Conservation (phyloP, 352 stramenopile genomes). For the Plasmopara halstedii region DNA sequence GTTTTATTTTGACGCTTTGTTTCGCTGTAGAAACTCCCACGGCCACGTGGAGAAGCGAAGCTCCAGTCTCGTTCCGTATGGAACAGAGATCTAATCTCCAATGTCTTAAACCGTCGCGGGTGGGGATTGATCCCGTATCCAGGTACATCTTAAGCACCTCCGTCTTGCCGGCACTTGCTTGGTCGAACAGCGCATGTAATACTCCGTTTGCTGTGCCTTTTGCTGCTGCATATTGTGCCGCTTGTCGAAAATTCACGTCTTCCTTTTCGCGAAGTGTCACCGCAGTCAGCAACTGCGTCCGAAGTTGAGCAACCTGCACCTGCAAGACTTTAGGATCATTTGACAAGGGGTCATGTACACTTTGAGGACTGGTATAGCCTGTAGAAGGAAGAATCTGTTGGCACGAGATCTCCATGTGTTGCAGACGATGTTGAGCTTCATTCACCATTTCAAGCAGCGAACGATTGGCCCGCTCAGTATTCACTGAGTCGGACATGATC, state of each 20-base stretch:
- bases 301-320: conserved; percentile 43
- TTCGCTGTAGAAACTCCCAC: conserved; percentile 60
- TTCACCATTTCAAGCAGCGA: conserved; percentile 51
- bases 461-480: conserved; percentile 6
- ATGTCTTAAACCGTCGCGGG: conserved; percentile 66
- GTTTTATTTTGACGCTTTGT: conserved; percentile 58
- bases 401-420: conserved; percentile 50
- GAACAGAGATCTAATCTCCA: conserved; percentile 54
- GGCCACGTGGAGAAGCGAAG: conserved; percentile 58
- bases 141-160: conserved; percentile 46
- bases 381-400: conserved; percentile 20
- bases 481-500: neutral
- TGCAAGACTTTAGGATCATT: conserved; percentile 25
- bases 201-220: conserved; percentile 72
- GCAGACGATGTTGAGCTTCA: conserved; percentile 31
- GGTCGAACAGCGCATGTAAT: conserved; percentile 71
- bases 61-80: conserved; percentile 57
- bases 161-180: conserved; percentile 48
- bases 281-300: conserved; percentile 29
- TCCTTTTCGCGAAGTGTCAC: conserved; percentile 57
- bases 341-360: conserved; percentile 5
- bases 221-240: conserved; percentile 45
- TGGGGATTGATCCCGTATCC: conserved; percentile 66
- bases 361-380: neutral
- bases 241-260: conserved; percentile 49